phyloP scores from a whole-genome alignment of 441 rosid species.

The Gossypium davidsonii region DNA sequence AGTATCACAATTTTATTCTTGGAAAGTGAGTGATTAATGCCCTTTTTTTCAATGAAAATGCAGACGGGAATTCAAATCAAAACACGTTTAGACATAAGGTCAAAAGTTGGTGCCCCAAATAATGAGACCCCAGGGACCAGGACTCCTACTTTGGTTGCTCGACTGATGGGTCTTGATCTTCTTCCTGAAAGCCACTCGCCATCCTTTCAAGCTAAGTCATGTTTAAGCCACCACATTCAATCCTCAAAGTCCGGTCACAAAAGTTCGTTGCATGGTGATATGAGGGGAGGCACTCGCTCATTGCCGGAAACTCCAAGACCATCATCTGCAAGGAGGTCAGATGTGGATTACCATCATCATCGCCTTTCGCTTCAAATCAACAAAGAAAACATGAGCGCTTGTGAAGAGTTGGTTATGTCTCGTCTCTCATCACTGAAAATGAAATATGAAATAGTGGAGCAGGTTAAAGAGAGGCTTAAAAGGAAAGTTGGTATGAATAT shows the following conservation, averaged over 20 bases:
- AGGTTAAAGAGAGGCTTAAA: constrained; percentile 53
- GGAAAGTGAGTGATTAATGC: neutral
- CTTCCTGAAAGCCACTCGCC: constrained; percentile 48
- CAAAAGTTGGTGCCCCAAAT: neutral
- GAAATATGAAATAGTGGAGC: constrained; percentile 56
- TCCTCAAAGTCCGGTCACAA: constrained; percentile 19
- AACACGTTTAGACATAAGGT: neutral
- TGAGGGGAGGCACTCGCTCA: constrained; percentile 45
- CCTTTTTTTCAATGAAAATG: neutral
- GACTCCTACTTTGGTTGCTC: constrained; percentile 81
- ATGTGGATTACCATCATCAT: constrained; percentile 38
- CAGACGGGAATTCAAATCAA: neutral
- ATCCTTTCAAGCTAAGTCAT: constrained; percentile 30
- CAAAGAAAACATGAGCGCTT: constrained; percentile 47
- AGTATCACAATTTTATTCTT: neutral
- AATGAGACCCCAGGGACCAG: constrained; percentile 39
- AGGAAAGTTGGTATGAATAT: constrained; percentile 62
- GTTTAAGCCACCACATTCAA: constrained; percentile 16
- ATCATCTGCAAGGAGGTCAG: constrained; percentile 66
- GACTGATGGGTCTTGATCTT: constrained; percentile 93
- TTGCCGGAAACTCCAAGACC: constrained; percentile 77
- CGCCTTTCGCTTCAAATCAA: constrained; percentile 73
- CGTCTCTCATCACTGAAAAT: constrained; percentile 35
- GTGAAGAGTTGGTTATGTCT: constrained; percentile 41
- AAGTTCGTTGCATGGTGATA: constrained; percentile 28